Conservation (phyloP, 306 rosid genomes). For the Abrus pulchellus region DNA sequence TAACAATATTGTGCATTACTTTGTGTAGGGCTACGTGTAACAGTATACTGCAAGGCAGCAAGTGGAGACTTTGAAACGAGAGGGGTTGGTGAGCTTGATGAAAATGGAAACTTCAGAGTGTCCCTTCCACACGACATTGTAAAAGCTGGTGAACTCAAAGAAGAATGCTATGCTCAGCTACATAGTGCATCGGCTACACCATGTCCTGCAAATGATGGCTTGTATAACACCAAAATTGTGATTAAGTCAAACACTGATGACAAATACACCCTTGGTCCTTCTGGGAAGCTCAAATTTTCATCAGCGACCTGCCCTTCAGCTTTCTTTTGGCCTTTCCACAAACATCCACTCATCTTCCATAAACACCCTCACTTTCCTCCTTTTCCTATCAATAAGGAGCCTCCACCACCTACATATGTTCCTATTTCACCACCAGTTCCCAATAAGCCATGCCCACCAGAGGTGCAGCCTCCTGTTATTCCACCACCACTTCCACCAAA, state of each 20-base stretch:
- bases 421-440: conserved; percentile 21
- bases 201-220: conserved; percentile 70
- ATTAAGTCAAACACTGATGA: conserved; percentile 56
- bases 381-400: background rate
- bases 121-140: conserved; percentile 67
- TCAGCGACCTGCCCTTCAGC: conserved; percentile 74
- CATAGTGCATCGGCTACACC: conserved; percentile 75
- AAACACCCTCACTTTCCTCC: conserved; percentile 57
- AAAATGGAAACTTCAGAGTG: conserved; percentile 77
- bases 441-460: background rate
- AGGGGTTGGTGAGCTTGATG: conserved; percentile 68
- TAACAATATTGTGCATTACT: conserved; percentile 15
- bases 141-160: conserved; percentile 63
- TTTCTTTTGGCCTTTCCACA: conserved; percentile 64
- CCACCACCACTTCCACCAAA: conserved; percentile 9
- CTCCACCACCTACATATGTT: too few species aligned
- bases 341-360: conserved; percentile 58
- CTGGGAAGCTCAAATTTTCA: conserved; percentile 72
- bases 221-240: conserved; percentile 62
- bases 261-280: conserved; percentile 62
- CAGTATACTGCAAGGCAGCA: conserved; percentile 74
- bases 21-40: conserved; percentile 70
- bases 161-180: conserved; percentile 86
- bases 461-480: background rate
- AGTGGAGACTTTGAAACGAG: conserved; percentile 71